phyloP scores from a whole-genome alignment of 2,329 filamentous ascomycete genomes.

The Cercospora brassicicola region DNA sequence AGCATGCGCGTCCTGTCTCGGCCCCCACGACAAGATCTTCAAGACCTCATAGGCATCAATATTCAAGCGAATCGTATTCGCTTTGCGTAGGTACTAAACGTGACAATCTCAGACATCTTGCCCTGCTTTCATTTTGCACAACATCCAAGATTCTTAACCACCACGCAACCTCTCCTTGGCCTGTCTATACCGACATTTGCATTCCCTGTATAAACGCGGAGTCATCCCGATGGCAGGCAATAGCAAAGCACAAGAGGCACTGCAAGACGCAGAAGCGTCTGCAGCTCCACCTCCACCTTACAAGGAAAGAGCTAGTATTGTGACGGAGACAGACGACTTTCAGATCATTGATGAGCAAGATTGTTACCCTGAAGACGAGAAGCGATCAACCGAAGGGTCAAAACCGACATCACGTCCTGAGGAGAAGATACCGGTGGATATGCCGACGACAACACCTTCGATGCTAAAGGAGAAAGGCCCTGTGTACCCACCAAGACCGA shows the following conservation, averaged over 20 bases:
- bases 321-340: slow-evolving; percentile 15
- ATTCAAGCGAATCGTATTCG: slow-evolving; percentile 3
- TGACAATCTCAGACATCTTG: neutral
- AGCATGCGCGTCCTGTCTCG: slow-evolving; percentile 13
- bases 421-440: neutral
- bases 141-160: slow-evolving; percentile 11
- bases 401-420: neutral
- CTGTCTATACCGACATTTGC: slow-evolving; percentile 7
- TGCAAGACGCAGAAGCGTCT: slow-evolving; percentile 15
- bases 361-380: slow-evolving; percentile 6
- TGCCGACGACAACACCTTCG: slow-evolving; percentile 1
- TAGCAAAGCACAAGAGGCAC: slow-evolving; percentile 18
- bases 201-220: neutral
- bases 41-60: slow-evolving; percentile 8
- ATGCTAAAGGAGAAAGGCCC: slow-evolving; percentile 10
- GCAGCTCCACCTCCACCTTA: slow-evolving; percentile 17
- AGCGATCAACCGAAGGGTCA: neutral
- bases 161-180: slow-evolving; percentile 5
- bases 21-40: slow-evolving; percentile 10
- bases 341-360: slow-evolving; percentile 17
- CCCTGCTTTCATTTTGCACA: neutral
- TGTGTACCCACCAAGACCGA: slow-evolving; percentile 7
- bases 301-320: slow-evolving; percentile 10
- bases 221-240: neutral
- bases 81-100: slow-evolving; percentile 8